These are phyloP conservation scores for Austropuccinia psidii DNA, from an alignment of 1,284 basidiomycete species.

Conservation along the genomic window DNA sequence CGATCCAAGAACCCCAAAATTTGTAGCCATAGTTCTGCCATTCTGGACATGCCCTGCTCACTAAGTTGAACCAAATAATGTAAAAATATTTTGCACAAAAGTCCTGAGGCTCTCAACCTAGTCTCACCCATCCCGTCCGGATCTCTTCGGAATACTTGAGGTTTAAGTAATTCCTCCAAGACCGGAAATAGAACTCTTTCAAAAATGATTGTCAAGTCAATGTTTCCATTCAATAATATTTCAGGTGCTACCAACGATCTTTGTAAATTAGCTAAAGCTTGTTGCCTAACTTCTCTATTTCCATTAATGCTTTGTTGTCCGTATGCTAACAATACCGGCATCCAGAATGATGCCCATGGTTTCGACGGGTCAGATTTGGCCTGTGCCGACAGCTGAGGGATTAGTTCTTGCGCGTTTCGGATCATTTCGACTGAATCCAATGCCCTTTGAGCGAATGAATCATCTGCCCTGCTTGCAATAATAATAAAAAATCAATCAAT, in stretches of 20 bases:
- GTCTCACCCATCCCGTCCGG: constrained; percentile 83
- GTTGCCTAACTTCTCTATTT: constrained; percentile 73
- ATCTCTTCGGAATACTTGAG: constrained; percentile 70
- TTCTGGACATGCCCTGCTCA: constrained; percentile 52
- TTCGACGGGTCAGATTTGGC: constrained; percentile 39
- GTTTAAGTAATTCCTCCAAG: constrained; percentile 80
- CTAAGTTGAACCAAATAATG: constrained; percentile 74
- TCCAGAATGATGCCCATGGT: constrained; percentile 75
- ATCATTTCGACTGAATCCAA: constrained; percentile 73
- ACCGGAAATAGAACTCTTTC: constrained; percentile 84
- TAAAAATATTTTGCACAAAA: constrained; percentile 92
- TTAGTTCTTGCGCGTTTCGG: constrained; percentile 42
- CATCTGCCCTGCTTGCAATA: constrained; percentile 48
- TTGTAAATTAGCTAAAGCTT: constrained; percentile 74
- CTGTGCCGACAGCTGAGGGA: constrained; percentile 41
- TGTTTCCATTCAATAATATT: constrained; percentile 56
- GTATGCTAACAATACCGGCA: constrained; percentile 70
- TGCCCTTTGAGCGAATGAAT: constrained; percentile 68
- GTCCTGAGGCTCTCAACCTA: constrained; percentile 70
- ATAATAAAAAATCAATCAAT: neutral
- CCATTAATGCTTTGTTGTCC: constrained; percentile 78
- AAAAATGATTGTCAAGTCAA: constrained; percentile 72
- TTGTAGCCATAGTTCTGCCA: constrained; percentile 75
- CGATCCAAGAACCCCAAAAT: constrained; percentile 85
- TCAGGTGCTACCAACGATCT: constrained; percentile 75